Evolutionary conservation across 768 basidiomycete genomes (phyloP), one percentile per base, ranked within the genome.

Genomic region (Saitozyma sp.): DNA sequence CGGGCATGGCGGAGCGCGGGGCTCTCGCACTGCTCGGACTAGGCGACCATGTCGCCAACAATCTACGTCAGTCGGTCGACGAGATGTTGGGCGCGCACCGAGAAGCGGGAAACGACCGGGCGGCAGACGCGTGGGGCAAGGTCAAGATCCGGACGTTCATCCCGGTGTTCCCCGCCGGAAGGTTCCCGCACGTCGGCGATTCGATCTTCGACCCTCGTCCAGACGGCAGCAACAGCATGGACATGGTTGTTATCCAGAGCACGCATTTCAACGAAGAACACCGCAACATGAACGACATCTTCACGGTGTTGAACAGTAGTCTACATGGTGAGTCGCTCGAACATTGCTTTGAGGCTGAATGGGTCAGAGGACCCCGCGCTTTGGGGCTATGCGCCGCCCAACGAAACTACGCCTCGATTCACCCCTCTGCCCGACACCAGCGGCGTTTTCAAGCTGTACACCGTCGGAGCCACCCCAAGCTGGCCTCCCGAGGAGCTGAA

Each of bases 341-440:
- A 11, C 16, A 3, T 14, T 38, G 43, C 57, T 49, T n/a, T 20
- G 9, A 9, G 11, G n/a, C 10, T 54, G 53, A 37, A 38, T 50
- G 9, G 10, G 13, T 8, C 39, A 58, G 57, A 48, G 17, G 57
- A 58, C 39, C 45, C 57, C 2, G 20, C 20, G 37, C 14, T 42
- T 19, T 58, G 57, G 57, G 57, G 57, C n/a, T 58, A 58, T 38
- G 42, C 17, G n/a, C 45, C 43, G 8, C 43, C 48, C 29, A 37
- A 10, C 13, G 43, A n/a, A 8, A 29, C n/a, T 4, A 11, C n/a
- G 17, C 9, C 17, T 13, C 42, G 42, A 4, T 58, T 17, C 29
- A 50, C 49, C 9, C 29, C 29, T 29, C 29, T 29, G 29, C 29
- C 29, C 2, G 29, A 29, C 29, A 29, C 29, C 29, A 29, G 29